These are phyloP conservation scores for Lactarius psammicola DNA, from an alignment of 768 basidiomycete species.

Conservation along the genomic window DNA sequence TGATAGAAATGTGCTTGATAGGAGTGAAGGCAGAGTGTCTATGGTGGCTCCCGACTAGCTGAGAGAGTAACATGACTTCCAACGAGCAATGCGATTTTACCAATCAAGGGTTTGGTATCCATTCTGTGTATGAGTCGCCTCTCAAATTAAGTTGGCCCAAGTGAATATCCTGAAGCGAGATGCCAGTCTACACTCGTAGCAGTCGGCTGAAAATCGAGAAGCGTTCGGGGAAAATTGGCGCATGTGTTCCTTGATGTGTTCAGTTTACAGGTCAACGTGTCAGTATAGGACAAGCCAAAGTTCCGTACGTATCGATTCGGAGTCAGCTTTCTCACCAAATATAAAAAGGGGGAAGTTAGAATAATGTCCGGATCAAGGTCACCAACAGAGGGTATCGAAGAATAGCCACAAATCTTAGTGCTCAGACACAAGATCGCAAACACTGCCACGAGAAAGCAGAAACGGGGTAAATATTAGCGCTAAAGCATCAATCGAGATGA, in stretches of 20 bases:
- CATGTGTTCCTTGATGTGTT: too few species aligned
- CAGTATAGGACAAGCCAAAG: background rate
- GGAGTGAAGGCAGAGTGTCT: background rate
- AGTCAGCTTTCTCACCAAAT: background rate
- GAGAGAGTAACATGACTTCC: slow-evolving; percentile 1
- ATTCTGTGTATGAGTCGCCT: background rate
- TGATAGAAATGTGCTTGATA: slow-evolving; percentile 7
- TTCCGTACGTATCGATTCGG: background rate
- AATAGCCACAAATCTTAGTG: too few species aligned
- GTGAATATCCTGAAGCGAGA: background rate
- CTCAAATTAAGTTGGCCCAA: background rate
- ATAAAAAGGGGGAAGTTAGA: background rate
- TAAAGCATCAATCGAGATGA: background rate
- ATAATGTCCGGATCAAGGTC: background rate
- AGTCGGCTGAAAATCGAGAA: background rate
- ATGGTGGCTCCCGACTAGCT: background rate
- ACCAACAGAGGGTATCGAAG: background rate
- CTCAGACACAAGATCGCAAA: background rate
- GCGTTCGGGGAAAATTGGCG: background rate
- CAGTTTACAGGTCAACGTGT: background rate
- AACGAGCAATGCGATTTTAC: background rate
- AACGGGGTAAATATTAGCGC: background rate
- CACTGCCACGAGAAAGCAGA: background rate
- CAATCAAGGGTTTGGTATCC: slow-evolving; percentile 19
- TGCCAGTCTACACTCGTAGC: background rate